Conservation (phyloP, 2,329 filamentous ascomycete species). For the Colletotrichum echinochloae region DNA sequence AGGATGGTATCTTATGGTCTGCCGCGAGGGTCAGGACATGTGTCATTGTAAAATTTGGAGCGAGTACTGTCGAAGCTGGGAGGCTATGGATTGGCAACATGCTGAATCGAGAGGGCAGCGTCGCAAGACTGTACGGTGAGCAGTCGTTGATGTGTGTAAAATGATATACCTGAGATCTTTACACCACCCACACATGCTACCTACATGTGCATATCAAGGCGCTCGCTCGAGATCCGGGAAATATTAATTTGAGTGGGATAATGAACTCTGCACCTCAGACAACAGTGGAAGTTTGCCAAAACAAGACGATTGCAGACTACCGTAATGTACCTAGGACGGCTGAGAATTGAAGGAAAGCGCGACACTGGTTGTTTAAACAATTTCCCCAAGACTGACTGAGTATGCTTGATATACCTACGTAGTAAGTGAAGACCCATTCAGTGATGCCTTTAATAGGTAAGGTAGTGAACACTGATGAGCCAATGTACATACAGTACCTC, state of each 20-base stretch:
- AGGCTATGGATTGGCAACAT: constrained; percentile 83
- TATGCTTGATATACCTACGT: background rate
- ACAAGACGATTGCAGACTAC: background rate
- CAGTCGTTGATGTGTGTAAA: constrained; percentile 81
- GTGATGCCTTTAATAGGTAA: no score
- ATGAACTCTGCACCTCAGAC: background rate
- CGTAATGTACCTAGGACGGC: background rate
- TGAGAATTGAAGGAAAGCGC: background rate
- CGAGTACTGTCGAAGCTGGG: constrained; percentile 82
- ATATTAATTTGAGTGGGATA: background rate
- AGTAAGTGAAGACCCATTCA: background rate
- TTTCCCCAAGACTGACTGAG: background rate
- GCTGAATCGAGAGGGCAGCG: constrained; percentile 78
- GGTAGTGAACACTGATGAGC: background rate
- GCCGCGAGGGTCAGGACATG: constrained; percentile 84
- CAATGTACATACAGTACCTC: no score
- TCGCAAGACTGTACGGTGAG: constrained; percentile 80
- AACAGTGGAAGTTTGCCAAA: background rate
- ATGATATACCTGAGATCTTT: background rate
- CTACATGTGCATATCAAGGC: background rate
- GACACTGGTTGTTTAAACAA: no score
- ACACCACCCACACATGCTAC: no score
- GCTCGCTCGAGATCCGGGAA: background rate
- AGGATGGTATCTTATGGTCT: constrained; percentile 79
- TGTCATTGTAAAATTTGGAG: constrained; percentile 91